Base-by-base conservation (phyloP, 176 grass and related monocot species). In the Oryza longistaminata region DNA sequence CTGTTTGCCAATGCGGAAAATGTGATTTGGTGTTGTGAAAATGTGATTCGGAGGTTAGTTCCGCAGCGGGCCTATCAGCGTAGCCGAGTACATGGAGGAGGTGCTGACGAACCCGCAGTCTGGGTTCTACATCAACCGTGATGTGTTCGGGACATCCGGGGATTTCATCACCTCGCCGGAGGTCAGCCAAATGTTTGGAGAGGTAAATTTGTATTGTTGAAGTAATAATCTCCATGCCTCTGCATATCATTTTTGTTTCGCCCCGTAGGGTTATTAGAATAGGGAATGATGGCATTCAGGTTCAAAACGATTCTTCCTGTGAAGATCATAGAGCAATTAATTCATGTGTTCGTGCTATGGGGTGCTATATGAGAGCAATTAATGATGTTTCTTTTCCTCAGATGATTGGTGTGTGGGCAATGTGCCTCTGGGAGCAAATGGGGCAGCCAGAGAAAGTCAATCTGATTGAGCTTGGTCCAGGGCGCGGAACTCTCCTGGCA, bases 81-180 rank as follows among this genome's bases (percentile, higher is more conserved):
- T 98, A 50, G 96, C 93, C 10, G 96, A 98, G 81, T 98, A 98
- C 71, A 98, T 98, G 96, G 96, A 94, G 88, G 93, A 98, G 80
- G 93, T 95, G 34, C 76, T 98, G 52, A 98, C 96, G 19, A 98
- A 98, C 75, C 96, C 91, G 16, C 91, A 88, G 5, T 93, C 86
- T 27, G 96, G 96, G 11, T 94, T 90, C 83, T 98, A 98, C 58
- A 98, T 98, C 22, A 95, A 95, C 52, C 89, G 87, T 1, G 93
- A 98, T 12, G 93, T 98, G 89, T 98, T 98, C 6, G 96, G 96
- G 74, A 85, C 86, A 11, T 87, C 83, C 2, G 96, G 91, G 12
- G 96, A 98, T 88, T 98, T 95, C 82, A 87, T 98, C 74, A 98
- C 93, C 52, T 98, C 93, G 2, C 96, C 96, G 3, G 96, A 98